phyloP scores from a whole-genome alignment of 345 rosid genomes.

The Hibiscus trionum region DNA sequence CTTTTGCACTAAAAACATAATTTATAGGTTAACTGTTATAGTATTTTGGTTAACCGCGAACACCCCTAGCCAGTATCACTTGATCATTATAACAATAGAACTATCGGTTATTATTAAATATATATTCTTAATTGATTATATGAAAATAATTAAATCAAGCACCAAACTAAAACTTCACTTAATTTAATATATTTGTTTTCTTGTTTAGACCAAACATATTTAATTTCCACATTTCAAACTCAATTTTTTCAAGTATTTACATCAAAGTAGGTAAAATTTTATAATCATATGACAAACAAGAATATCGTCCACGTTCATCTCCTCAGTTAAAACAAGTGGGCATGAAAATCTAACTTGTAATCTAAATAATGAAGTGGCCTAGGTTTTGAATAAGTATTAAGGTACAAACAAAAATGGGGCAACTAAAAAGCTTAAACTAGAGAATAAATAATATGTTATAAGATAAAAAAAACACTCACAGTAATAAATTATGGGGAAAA shows the following conservation, averaged over 20 bases:
- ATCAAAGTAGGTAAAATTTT: not conserved
- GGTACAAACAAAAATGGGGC: not conserved
- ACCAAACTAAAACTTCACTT: not conserved
- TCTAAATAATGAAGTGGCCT: not conserved
- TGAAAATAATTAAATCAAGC: too few species aligned
- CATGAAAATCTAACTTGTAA: not conserved
- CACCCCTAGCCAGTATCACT: too few species aligned
- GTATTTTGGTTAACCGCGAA: too few species aligned
- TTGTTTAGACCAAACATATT: not conserved
- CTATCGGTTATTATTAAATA: too few species aligned
- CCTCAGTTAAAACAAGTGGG: slow-evolving; percentile 2
- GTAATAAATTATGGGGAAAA: too few species aligned
- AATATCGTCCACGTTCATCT: not conserved
- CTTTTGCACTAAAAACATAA: too few species aligned
- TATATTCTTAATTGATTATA: too few species aligned
- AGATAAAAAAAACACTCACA: too few species aligned
- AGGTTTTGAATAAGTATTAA: not conserved
- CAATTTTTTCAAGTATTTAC: not conserved
- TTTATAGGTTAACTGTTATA: too few species aligned
- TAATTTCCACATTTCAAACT: not conserved
- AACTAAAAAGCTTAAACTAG: not conserved
- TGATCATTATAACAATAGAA: too few species aligned
- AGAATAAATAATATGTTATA: not conserved
- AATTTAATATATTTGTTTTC: not conserved
- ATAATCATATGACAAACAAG: not conserved